Evolutionary conservation across 352 stramenopile genomes (phyloP).

Genomic region (Achlya hypogyna): DNA sequence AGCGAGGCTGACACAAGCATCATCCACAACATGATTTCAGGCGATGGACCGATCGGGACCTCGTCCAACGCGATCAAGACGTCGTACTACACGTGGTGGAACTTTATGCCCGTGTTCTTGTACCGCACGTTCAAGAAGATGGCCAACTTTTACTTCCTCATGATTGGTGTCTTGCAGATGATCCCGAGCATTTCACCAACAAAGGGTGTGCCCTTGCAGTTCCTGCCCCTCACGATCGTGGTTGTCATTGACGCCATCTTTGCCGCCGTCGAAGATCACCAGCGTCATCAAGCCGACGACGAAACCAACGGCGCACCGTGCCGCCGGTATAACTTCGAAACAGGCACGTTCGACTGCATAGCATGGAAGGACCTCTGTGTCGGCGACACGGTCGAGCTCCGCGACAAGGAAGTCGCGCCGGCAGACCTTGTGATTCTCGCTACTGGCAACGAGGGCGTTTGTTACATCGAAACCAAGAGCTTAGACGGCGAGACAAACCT

Average conservation of each 20-base stretch:
- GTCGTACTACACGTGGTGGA: conserved; percentile 85
- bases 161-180: conserved; percentile 85
- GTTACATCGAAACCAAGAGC: conserved; percentile 87
- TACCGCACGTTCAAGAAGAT: conserved; percentile 84
- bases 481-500: conserved; percentile 82
- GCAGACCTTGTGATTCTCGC: conserved; percentile 73
- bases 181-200: conserved; percentile 76
- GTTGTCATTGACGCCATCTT: conserved; percentile 79
- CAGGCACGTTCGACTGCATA: conserved; percentile 77
- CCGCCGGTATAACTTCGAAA: conserved; percentile 57
- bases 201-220: conserved; percentile 70
- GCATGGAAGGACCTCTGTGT: conserved; percentile 75
- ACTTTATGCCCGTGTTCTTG: conserved; percentile 78
- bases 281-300: conserved; percentile 69
- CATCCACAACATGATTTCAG: conserved; percentile 1
- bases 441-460: conserved; percentile 53
- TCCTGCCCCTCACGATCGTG: conserved; percentile 71
- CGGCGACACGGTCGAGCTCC: conserved; percentile 75
- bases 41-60: background rate
- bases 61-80: conserved; percentile 75
- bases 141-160: conserved; percentile 81
- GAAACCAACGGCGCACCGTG: conserved; percentile 59
- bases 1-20: background rate
- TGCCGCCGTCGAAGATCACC: conserved; percentile 77
- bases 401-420: conserved; percentile 72